Percentiles rank a stretch among this genome's conserved stretches.
Evolutionary conservation across 495 filamentous ascomycete species (phyloP).

Genomic region (Xylaria scruposa): DNA sequence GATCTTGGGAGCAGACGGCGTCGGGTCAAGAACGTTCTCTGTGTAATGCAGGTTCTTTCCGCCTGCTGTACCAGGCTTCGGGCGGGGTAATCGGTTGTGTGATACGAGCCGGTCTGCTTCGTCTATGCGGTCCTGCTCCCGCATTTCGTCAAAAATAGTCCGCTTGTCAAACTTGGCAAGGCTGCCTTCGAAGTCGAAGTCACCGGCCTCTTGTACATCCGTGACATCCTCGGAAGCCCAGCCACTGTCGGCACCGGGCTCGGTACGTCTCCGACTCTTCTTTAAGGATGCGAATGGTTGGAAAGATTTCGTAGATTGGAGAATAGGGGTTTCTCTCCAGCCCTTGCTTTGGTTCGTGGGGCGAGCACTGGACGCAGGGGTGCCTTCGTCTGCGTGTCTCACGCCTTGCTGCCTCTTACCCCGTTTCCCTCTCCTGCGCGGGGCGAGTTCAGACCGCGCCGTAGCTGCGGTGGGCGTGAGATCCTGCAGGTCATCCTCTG

Average conservation of each 20-base stretch:
- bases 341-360: conserved; percentile 62
- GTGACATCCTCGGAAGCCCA: conserved; percentile 98
- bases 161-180: conserved; percentile 94
- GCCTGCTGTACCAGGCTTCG: conserved; percentile 77
- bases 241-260: conserved; percentile 72
- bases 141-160: conserved; percentile 84
- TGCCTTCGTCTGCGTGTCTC: conserved; percentile 26
- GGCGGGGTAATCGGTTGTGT: conserved; percentile 75
- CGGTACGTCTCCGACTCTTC: conserved; percentile 56
- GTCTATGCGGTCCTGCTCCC: conserved; percentile 83
- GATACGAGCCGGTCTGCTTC: conserved; percentile 88
- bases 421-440: conserved; percentile 43
- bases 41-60: conserved; percentile 91
- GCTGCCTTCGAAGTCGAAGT: conserved; percentile 90
- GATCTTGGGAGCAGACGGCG: conserved; percentile 46
- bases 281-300: conserved; percentile 64
- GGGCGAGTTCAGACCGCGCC: conserved; percentile 22
- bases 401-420: conserved; percentile 40
- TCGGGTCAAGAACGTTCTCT: conserved; percentile 85
- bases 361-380: conserved; percentile 24
- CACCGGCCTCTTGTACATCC: conserved; percentile 92
- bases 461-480: conserved; percentile 23
- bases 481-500: conserved; percentile 20
- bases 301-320: conserved; percentile 65
- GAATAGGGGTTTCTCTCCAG: conserved; percentile 84